These are phyloP conservation scores for Pseudodiploospora longispora DNA, from an alignment of 2,329 filamentous ascomycete species.

Conservation along the genomic window DNA sequence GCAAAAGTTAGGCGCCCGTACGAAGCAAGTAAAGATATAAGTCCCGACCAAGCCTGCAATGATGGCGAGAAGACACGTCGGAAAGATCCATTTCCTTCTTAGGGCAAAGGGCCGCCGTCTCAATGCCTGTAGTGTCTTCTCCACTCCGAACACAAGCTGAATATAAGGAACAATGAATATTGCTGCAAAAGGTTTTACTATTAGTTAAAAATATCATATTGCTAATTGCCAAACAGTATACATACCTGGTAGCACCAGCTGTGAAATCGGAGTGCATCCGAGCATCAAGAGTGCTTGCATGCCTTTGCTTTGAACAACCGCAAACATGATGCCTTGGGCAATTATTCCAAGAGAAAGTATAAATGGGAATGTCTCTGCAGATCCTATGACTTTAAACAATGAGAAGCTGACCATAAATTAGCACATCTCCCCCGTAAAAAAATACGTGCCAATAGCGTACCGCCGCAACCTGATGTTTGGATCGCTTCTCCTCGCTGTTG, in stretches of 20 bases:
- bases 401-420: constrained; percentile 21
- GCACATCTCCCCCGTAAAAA: not conserved
- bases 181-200: constrained; percentile 34
- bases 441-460: constrained; percentile 1
- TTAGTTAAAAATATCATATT: not conserved
- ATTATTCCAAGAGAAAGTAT: constrained; percentile 49
- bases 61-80: constrained; percentile 11
- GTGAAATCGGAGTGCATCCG: constrained; percentile 46
- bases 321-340: constrained; percentile 50
- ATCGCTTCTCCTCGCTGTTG: constrained; percentile 32
- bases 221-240: not conserved
- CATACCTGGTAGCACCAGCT: constrained; percentile 53
- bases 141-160: constrained; percentile 57
- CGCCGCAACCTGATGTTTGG: constrained; percentile 35
- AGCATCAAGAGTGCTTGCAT: constrained; percentile 40
- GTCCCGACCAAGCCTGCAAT: constrained; percentile 44
- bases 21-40: constrained; percentile 50
- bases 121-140: constrained; percentile 49
- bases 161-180: constrained; percentile 60
- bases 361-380: constrained; percentile 46
- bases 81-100: constrained; percentile 51
- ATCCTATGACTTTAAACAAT: constrained; percentile 35
- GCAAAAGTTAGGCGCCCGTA: constrained; percentile 50
- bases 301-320: constrained; percentile 47
- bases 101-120: constrained; percentile 47